These are phyloP conservation scores for Podospora pseudocomata DNA, from an alignment of 495 filamentous ascomycete genomes.

Conservation along the genomic window DNA sequence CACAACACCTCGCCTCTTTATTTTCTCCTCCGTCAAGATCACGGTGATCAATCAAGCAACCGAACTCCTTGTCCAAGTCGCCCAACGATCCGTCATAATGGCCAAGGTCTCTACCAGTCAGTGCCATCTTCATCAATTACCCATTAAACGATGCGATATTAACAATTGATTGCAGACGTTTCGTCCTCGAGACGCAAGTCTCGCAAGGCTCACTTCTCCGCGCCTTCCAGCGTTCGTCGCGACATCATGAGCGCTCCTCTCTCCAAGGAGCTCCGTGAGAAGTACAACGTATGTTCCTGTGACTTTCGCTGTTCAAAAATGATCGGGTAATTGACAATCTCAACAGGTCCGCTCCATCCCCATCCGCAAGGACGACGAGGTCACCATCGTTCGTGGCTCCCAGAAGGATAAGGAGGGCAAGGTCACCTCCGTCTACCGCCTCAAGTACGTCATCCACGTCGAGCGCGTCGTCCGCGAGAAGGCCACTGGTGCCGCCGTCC, in stretches of 20 bases:
- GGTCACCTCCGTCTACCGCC: slow-evolving; percentile 93
- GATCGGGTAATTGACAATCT: background rate
- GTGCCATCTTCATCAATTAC: slow-evolving; percentile 13
- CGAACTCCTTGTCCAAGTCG: slow-evolving; percentile 28
- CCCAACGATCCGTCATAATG: slow-evolving; percentile 36
- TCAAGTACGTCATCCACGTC: slow-evolving; percentile 91
- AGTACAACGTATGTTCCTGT: slow-evolving; percentile 71
- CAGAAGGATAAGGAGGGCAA: slow-evolving; percentile 97
- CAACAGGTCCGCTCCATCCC: slow-evolving; percentile 88
- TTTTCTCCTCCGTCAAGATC: slow-evolving; percentile 29
- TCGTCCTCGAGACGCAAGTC: slow-evolving; percentile 86
- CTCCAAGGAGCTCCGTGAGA: slow-evolving; percentile 91
- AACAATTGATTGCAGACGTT: slow-evolving; percentile 32
- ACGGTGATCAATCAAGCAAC: slow-evolving; percentile 30
- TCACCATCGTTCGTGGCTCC: slow-evolving; percentile 77
- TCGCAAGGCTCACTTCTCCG: slow-evolving; percentile 93
- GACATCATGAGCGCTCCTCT: slow-evolving; percentile 91
- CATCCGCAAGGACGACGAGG: slow-evolving; percentile 97
- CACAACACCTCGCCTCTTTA: slow-evolving; percentile 25
- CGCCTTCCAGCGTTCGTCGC: slow-evolving; percentile 86
- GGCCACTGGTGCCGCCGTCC: slow-evolving; percentile 85
- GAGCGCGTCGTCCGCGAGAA: slow-evolving; percentile 93
- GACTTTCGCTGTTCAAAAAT: no score
- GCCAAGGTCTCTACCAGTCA: slow-evolving; percentile 34
- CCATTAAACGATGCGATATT: slow-evolving; percentile 10